These are phyloP conservation scores for Sarocladium oryzae DNA, from an alignment of 2,329 filamentous ascomycete species.

Conservation along the genomic window DNA sequence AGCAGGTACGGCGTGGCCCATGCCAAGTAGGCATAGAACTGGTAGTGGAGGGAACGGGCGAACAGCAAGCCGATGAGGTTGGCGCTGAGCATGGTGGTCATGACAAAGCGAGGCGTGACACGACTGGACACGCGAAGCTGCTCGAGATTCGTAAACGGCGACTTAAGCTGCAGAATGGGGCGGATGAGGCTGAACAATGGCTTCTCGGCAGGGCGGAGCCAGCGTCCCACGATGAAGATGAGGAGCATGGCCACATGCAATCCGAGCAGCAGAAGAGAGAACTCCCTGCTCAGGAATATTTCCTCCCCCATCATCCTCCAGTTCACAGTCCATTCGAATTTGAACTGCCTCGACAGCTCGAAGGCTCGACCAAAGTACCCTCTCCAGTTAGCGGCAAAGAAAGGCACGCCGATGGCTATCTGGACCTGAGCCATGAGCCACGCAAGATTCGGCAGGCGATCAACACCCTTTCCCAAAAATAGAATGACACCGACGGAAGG, in stretches of 20 bases:
- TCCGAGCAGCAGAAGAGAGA: conserved; percentile 60
- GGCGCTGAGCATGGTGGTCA: conserved; percentile 70
- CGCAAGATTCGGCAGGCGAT: conserved; percentile 59
- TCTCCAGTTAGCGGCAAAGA: conserved; percentile 55
- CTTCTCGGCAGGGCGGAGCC: conserved; percentile 63
- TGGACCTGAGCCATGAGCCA: conserved; percentile 73
- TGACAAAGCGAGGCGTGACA: conserved; percentile 65
- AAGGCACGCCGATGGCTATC: conserved; percentile 60
- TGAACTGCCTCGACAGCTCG: conserved; percentile 82
- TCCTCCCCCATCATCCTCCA: conserved; percentile 93
- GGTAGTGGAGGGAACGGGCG: conserved; percentile 85
- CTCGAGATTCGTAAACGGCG: conserved; percentile 42
- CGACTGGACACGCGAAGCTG: conserved; percentile 50
- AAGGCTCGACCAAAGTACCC: conserved; percentile 81
- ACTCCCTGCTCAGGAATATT: conserved; percentile 62
- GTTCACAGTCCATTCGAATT: conserved; percentile 98
- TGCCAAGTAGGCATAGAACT: conserved; percentile 87
- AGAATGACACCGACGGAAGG: conserved; percentile 75
- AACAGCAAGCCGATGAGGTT: conserved; percentile 77
- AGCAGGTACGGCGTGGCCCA: conserved; percentile 86
- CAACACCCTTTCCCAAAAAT: conserved; percentile 64
- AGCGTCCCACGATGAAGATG: conserved; percentile 60
- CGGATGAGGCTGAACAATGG: conserved; percentile 47
- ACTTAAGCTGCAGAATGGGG: conserved; percentile 32
- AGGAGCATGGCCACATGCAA: conserved; percentile 60